phyloP scores from a whole-genome alignment of 768 basidiomycete genomes.

The Tremella yokohamensis region DNA sequence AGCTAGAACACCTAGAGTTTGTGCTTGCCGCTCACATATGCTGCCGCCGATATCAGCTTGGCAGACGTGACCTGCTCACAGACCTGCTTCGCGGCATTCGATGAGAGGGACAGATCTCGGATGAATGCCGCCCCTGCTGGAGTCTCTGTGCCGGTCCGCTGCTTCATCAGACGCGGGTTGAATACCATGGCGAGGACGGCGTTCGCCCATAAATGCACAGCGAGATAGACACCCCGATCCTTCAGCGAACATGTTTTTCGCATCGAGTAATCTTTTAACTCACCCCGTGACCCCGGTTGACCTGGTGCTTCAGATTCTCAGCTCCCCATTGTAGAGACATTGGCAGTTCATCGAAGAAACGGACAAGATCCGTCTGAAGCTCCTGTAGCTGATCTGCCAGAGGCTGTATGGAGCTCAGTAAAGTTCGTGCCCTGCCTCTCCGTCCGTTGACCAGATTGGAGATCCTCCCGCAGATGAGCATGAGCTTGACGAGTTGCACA shows the following conservation, averaged over 20 bases:
- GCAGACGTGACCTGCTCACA: slow-evolving; percentile 30
- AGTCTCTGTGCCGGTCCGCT: slow-evolving; percentile 25
- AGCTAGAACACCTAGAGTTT: not conserved
- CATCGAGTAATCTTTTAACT: not conserved
- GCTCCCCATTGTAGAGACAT: not conserved
- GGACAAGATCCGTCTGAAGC: slow-evolving; percentile 8
- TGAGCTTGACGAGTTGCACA: slow-evolving; percentile 38
- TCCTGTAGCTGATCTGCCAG: slow-evolving; percentile 28
- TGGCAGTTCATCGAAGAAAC: slow-evolving; percentile 5
- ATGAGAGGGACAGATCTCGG: slow-evolving; percentile 16
- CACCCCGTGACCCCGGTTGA: too few relatives aligned
- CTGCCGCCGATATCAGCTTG: slow-evolving; percentile 16
- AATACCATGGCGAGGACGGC: slow-evolving; percentile 24
- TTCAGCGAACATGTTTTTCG: not conserved
- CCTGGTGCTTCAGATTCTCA: too few relatives aligned
- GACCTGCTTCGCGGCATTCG: slow-evolving; percentile 18
- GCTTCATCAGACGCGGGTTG: slow-evolving; percentile 20
- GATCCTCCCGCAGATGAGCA: slow-evolving; percentile 44
- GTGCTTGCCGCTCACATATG: slow-evolving; percentile 16
- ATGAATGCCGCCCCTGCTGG: slow-evolving; percentile 19
- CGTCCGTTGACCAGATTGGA: slow-evolving; percentile 39
- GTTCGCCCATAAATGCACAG: slow-evolving; percentile 15
- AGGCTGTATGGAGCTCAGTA: slow-evolving; percentile 20
- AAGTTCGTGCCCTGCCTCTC: slow-evolving; percentile 11
- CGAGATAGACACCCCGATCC: slow-evolving; percentile 2